Percentiles rank a stretch among this genome's conserved stretches.
These are phyloP conservation scores for Crithidia bombi DNA, from an alignment of 208 protist genomes.

Conservation along the genomic window DNA sequence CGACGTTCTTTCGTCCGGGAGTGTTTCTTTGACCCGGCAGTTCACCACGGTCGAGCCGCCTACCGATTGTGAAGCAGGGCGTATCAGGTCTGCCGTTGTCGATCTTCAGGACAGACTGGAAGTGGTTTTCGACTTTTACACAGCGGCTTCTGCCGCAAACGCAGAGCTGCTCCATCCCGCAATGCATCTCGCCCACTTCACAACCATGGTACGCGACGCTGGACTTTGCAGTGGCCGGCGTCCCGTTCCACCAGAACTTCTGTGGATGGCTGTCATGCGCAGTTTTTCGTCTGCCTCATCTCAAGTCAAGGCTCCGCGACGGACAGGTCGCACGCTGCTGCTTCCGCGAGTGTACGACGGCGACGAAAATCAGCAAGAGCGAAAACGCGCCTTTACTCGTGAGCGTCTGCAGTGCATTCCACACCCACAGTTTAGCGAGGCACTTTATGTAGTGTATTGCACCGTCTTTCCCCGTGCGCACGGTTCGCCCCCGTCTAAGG, in stretches of 20 bases:
- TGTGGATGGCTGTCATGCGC: slow-evolving; percentile 72
- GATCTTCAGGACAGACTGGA: slow-evolving; percentile 39
- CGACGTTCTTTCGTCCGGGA: background rate
- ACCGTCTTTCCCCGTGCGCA: background rate
- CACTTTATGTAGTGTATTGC: slow-evolving; percentile 17
- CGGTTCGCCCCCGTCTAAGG: background rate
- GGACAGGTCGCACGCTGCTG: slow-evolving; percentile 17
- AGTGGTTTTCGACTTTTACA: slow-evolving; percentile 66
- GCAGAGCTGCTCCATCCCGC: slow-evolving; percentile 41
- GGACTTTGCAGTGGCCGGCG: slow-evolving; percentile 29
- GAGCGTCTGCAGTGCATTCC: slow-evolving; percentile 28
- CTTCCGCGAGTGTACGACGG: slow-evolving; percentile 13
- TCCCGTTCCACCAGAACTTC: slow-evolving; percentile 48
- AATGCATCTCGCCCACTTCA: slow-evolving; percentile 60
- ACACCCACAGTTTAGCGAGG: slow-evolving; percentile 18
- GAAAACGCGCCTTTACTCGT: slow-evolving; percentile 38
- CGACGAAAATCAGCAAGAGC: background rate
- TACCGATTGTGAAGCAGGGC: background rate
- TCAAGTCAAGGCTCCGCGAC: background rate
- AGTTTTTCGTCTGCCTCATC: slow-evolving; percentile 18
- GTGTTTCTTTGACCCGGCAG: background rate
- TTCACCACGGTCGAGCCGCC: background rate
- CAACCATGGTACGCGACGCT: slow-evolving; percentile 54
- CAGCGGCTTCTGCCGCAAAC: slow-evolving; percentile 24
- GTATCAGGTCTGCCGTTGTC: background rate